These are phyloP conservation scores for Halophytophthora batemanensis DNA, from an alignment of 352 stramenopile species.

Conservation along the genomic window DNA sequence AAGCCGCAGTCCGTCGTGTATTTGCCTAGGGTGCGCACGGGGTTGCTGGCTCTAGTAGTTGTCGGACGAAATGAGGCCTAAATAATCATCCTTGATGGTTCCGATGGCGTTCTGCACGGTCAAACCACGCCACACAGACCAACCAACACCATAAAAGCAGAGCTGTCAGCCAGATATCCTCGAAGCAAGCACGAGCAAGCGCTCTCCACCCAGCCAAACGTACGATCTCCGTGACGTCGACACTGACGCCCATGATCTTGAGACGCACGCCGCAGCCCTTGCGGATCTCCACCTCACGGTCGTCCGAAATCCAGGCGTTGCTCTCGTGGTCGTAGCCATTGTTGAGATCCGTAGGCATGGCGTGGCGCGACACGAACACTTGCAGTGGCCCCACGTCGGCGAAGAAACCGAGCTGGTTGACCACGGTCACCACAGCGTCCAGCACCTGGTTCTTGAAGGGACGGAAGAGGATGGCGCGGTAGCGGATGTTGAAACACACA, in stretches of 20 bases:
- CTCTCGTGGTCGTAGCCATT: slow-evolving; percentile 95
- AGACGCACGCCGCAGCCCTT: slow-evolving; percentile 94
- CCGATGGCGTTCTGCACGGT: slow-evolving; percentile 90
- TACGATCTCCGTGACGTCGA: slow-evolving; percentile 95
- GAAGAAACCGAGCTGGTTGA: slow-evolving; percentile 97
- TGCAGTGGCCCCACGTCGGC: slow-evolving; percentile 94
- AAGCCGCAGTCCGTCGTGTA: no score
- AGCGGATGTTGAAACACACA: slow-evolving; percentile 96
- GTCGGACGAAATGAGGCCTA: slow-evolving; percentile 93
- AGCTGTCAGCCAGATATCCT: slow-evolving; percentile 1
- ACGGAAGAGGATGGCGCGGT: slow-evolving; percentile 94
- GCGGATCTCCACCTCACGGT: slow-evolving; percentile 96
- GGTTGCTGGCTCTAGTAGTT: slow-evolving; percentile 28
- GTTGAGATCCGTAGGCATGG: slow-evolving; percentile 93
- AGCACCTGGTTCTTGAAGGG: slow-evolving; percentile 98
- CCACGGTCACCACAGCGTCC: slow-evolving; percentile 95
- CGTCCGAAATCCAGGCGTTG: slow-evolving; percentile 96
- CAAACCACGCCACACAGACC: slow-evolving; percentile 5
- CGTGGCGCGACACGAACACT: slow-evolving; percentile 96
- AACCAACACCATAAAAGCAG: slow-evolving; percentile 7
- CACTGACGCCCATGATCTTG: slow-evolving; percentile 96
- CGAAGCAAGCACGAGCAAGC: slow-evolving; percentile 1
- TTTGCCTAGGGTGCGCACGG: no score
- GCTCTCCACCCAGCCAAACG: slow-evolving; percentile 19
- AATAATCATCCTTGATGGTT: slow-evolving; percentile 98